Percentiles rank a stretch among this genome's conserved stretches.
phyloP scores from a whole-genome alignment of 768 basidiomycete species.

The Lactifluus hygrophoroides region DNA sequence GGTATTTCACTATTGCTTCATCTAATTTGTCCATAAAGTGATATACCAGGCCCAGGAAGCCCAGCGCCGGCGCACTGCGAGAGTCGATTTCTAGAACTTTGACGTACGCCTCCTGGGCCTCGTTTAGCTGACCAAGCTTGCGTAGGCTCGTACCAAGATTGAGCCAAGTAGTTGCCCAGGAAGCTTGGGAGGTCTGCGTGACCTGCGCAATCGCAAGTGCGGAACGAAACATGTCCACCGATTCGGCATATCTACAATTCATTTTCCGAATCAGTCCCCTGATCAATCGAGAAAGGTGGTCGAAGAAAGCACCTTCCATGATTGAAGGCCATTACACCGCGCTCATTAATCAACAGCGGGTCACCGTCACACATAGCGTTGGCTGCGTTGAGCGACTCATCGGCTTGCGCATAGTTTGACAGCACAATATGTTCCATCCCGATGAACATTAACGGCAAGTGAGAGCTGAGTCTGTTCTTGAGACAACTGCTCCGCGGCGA shows the following conservation, averaged over 20 bases:
- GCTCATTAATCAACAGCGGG: slow-evolving; percentile 84
- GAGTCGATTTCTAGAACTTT: slow-evolving; percentile 83
- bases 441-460: slow-evolving; percentile 89
- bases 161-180: slow-evolving; percentile 85
- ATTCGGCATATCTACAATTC: slow-evolving; percentile 58
- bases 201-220: slow-evolving; percentile 77
- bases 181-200: slow-evolving; percentile 74
- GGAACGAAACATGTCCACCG: slow-evolving; percentile 60
- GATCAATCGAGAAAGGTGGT: neutral
- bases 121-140: slow-evolving; percentile 51
- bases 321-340: slow-evolving; percentile 88
- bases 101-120: slow-evolving; percentile 66
- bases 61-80: slow-evolving; percentile 71
- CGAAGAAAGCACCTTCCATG: slow-evolving; percentile 57
- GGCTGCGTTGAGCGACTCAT: slow-evolving; percentile 82
- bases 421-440: slow-evolving; percentile 98
- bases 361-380: slow-evolving; percentile 77
- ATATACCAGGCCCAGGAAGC: slow-evolving; percentile 83
- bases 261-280: neutral
- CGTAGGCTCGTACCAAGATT: slow-evolving; percentile 89
- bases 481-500: neutral
- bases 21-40: slow-evolving; percentile 69
- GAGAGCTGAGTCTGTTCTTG: slow-evolving; percentile 53
- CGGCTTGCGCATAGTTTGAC: slow-evolving; percentile 70
- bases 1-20: slow-evolving; percentile 82